A percentile compares a stretch with the other conserved stretches of the same genome.
These are phyloP conservation scores for Vaccinium vitisidaea DNA, from an alignment of 148 eudicot species.

Conservation along the genomic window DNA sequence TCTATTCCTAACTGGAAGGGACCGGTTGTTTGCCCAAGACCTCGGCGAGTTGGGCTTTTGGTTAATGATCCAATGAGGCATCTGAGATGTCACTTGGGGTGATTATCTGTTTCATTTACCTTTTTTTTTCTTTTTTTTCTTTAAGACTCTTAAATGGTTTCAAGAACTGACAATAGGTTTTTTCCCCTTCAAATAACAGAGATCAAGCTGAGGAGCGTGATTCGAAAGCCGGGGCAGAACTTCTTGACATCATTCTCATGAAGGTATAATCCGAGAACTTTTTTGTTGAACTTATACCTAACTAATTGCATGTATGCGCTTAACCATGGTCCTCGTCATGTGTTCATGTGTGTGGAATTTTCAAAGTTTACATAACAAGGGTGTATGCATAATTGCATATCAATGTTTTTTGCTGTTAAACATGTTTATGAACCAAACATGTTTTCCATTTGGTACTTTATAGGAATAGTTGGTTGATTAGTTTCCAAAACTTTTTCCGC, in stretches of 20 bases:
- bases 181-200: conserved; percentile 11
- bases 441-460: not conserved
- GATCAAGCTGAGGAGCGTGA: conserved; percentile 32
- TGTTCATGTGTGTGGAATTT: not conserved
- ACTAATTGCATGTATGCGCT: not conserved
- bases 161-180: not conserved
- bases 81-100: conserved; percentile 38
- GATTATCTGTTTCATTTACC: not conserved
- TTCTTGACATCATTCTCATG: conserved; percentile 47
- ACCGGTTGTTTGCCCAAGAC: conserved; percentile 41
- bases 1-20: conserved; percentile 24
- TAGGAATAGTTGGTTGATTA: not conserved
- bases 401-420: not conserved
- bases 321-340: not conserved
- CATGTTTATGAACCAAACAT: not conserved
- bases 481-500: not conserved
- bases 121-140: not conserved
- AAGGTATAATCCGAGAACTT: conserved; percentile 29
- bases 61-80: conserved; percentile 30
- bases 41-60: conserved; percentile 36
- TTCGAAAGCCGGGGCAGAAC: conserved; percentile 43
- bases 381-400: not conserved
- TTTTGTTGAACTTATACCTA: not conserved
- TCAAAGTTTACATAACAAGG: not conserved
- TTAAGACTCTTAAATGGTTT: not conserved